A percentile compares a stretch with the other conserved stretches of the same genome.
These are phyloP conservation scores for Neurospora sp. DNA, from an alignment of 2,329 filamentous ascomycete genomes.

Conservation along the genomic window DNA sequence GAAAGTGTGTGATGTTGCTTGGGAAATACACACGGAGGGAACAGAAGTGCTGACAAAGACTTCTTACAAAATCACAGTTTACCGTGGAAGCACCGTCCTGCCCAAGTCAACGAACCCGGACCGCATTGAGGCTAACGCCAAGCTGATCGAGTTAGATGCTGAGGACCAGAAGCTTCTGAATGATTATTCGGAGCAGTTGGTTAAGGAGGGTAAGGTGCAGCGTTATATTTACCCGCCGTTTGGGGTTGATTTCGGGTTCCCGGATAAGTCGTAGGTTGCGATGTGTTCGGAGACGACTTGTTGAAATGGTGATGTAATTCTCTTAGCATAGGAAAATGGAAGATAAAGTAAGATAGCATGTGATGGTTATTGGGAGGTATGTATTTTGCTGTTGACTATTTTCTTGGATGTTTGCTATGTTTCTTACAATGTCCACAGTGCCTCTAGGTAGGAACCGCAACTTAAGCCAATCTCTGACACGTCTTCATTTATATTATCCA, in stretches of 20 bases:
- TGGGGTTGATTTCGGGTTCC: conserved; percentile 59
- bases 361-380: background rate
- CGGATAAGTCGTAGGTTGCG: conserved; percentile 43
- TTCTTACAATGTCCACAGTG: background rate
- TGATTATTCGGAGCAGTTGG: conserved; percentile 42
- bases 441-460: background rate
- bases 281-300: background rate
- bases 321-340: background rate
- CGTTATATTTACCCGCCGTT: conserved; percentile 62
- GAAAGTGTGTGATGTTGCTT: background rate
- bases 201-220: conserved; percentile 40
- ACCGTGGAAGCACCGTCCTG: conserved; percentile 59
- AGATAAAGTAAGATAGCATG: background rate
- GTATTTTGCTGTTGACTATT: background rate
- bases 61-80: conserved; percentile 34
- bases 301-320: background rate
- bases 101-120: conserved; percentile 61
- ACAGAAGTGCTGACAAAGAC: conserved; percentile 1
- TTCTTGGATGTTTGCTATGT: background rate
- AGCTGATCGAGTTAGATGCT: conserved; percentile 53
- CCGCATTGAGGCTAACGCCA: conserved; percentile 60
- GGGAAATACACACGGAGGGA: background rate
- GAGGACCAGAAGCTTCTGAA: conserved; percentile 50
- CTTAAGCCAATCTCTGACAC: background rate
- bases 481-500: background rate